Evolutionary conservation across 108 stramenopile species (phyloP), one percentile per base, ranked within the genome.

Genomic region (Cylindrotheca closterium): DNA sequence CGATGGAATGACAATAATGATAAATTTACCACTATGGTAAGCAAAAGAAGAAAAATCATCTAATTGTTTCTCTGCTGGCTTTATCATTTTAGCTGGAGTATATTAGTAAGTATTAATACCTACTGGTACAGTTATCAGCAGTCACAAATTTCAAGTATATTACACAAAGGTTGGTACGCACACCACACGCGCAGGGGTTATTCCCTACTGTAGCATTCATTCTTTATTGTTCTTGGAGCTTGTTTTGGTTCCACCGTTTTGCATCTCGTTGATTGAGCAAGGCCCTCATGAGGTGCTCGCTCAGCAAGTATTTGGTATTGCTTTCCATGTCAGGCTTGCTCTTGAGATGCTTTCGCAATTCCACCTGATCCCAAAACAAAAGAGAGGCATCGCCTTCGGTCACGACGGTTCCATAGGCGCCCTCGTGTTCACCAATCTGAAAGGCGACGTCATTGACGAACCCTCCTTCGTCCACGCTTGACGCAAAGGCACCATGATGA

Each of bases 391-490:
- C 71, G 0, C 49, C 49, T 1, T 48, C 22, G 22, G 71, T 66
- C 12, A 66, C 30, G 7, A 66, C 65, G 19, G 71, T 73, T 30
- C 71, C 71, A 49, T 73, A 73, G 23, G 71, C 71, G 30, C 65
- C 71, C 4, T 55, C 29, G 4, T 65, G 31, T 22, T 33, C 47
- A 30, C 30, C 51, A 30, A 26, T 52, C 55, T 65, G 65, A 60
- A 73, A 73, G 57, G 71, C 71, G 1, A 73, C 58, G 34, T 73
- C 71, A 51, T 73, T 73, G 48, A 73, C 71, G 66, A 73, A 73
- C 3, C 65, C 64, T 37, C 71, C 71, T 51, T 73, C 27, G 24
- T 66, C 64, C 47, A 73, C 48, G 33, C 50, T 55, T 18, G 65
- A 32, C 7, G 59, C 68, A 69, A 51, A 60, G 30, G 58, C 37